phyloP scores from a whole-genome alignment of 2,329 filamentous ascomycete species.

The Coniochaeta sp. region DNA sequence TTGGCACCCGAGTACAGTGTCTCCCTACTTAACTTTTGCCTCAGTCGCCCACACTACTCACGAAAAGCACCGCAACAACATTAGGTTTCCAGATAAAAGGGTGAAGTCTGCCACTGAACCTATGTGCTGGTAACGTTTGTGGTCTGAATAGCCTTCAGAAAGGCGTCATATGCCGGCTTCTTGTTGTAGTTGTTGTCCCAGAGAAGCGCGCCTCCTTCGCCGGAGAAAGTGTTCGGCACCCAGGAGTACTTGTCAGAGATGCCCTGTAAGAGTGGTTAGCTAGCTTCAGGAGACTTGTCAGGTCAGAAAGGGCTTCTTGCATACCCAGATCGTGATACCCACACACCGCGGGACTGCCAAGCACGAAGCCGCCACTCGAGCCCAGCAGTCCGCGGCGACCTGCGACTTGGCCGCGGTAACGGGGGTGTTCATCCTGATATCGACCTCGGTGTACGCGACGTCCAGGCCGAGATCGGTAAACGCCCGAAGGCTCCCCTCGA shows the following conservation, averaged over 20 bases:
- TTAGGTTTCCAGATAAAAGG: too few relatives aligned
- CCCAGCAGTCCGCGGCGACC: conserved; percentile 34
- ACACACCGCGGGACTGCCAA: conserved; percentile 17
- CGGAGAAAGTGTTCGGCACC: conserved; percentile 14
- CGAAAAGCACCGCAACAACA: too few relatives aligned
- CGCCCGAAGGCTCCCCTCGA: conserved; percentile 25
- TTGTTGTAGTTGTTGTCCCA: conserved; percentile 13
- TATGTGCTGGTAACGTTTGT: not conserved
- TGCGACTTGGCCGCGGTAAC: conserved; percentile 25
- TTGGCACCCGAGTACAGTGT: too few relatives aligned
- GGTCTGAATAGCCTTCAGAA: conserved; percentile 6
- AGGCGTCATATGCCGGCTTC: conserved; percentile 13
- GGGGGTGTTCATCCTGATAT: conserved; percentile 37
- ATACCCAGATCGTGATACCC: conserved; percentile 21
- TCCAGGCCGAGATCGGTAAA: conserved; percentile 37
- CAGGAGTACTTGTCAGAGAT: conserved; percentile 17
- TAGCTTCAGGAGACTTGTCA: too few relatives aligned
- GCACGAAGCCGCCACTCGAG: conserved; percentile 16
- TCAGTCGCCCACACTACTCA: too few relatives aligned
- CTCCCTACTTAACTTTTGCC: too few relatives aligned
- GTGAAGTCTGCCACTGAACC: not conserved
- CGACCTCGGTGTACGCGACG: conserved; percentile 45
- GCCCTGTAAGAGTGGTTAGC: conserved; percentile 11
- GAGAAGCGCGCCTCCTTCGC: conserved; percentile 14
- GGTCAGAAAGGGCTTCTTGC: not conserved